Evolutionary conservation across 139 green algal genomes (phyloP), one percentile per base, ranked within the genome.

Genomic region (Chlamydomonas applanata): DNA sequence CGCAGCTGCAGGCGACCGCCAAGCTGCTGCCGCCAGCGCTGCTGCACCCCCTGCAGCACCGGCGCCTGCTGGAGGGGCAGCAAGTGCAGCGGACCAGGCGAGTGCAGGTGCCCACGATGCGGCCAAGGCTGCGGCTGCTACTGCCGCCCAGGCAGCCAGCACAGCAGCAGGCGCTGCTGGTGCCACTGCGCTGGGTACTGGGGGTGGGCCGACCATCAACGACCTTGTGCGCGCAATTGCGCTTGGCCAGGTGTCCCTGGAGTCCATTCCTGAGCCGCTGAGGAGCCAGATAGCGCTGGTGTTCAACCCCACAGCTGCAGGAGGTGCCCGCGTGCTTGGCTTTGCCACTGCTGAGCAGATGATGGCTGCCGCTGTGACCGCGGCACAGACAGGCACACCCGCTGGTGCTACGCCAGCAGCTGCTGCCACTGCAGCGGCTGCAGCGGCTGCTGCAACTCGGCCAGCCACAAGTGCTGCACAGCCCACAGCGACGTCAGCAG

Each of bases 221-320:
- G 59, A 66, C 59, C 59, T 66, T 29, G 59, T 66, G 25, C 25
- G 59, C 17, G 73, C 64, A 4, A 33, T 65, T 5, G 11, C 57
- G 60, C 29, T 34, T 5, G 56, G 71, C n/a, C 34, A 49, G 16
- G 36, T 73, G 20, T 35, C 34, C 17, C 30, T 76, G 33, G 70
- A 76, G n/a, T 32, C 32, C 17, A 69, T 76, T 14, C 56, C 70
- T 34, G 70, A 76, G 54, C 70, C 70, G 2, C 34, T 76, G 40
- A 20, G 70, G 13, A 35, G 70, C 33, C 70, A 76, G 54, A 59
- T 76, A 14, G 56, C 70, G 20, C n/a, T 63, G 19, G 30, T 77
- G 72, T 54, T 71, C 60, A 67, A 45, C 71, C 29, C 35, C 30
- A 33, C 14, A 34, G 65, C 40, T 49, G 40, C 7, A 49, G 29